These are phyloP conservation scores for Talaromyces nanjingensis DNA, from an alignment of 495 filamentous ascomycete species.

Conservation along the genomic window DNA sequence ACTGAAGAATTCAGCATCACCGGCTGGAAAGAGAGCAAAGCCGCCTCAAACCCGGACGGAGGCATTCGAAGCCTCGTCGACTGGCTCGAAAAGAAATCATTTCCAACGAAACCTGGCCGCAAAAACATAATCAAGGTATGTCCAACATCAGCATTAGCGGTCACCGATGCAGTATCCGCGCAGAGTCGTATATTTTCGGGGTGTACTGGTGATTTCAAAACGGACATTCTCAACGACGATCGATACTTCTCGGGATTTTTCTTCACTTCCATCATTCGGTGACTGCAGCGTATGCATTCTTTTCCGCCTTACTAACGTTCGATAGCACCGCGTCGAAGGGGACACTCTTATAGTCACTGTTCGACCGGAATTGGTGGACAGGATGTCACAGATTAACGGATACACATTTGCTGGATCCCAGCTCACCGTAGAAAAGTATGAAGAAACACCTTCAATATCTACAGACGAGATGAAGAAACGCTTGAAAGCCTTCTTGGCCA, in stretches of 20 bases:
- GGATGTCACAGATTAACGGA: constrained; percentile 55
- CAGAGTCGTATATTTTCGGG: constrained; percentile 43
- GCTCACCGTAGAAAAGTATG: constrained; percentile 44
- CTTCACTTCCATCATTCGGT: constrained; percentile 33
- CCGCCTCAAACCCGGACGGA: constrained; percentile 58
- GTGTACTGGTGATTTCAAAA: constrained; percentile 53
- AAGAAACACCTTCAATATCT: constrained; percentile 20
- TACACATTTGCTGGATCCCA: constrained; percentile 57
- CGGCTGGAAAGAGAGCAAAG: constrained; percentile 74
- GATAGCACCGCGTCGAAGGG: constrained; percentile 64
- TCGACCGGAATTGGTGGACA: constrained; percentile 52
- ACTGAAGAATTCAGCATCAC: constrained; percentile 46
- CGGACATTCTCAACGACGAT: constrained; percentile 48
- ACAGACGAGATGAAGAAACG: constrained; percentile 39
- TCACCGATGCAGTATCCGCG: constrained; percentile 42
- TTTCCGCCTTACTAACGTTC: constrained; percentile 64
- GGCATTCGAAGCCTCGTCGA: constrained; percentile 61
- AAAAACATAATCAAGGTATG: constrained; percentile 82
- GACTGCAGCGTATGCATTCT: constrained; percentile 45
- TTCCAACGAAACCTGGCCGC: constrained; percentile 31
- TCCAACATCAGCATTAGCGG: constrained; percentile 44
- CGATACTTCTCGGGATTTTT: constrained; percentile 33
- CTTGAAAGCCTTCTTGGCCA: constrained; percentile 54
- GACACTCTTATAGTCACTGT: constrained; percentile 62
- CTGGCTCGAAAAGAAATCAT: constrained; percentile 79